phyloP scores from a whole-genome alignment of 768 basidiomycete species.

The Ramaria rubella region DNA sequence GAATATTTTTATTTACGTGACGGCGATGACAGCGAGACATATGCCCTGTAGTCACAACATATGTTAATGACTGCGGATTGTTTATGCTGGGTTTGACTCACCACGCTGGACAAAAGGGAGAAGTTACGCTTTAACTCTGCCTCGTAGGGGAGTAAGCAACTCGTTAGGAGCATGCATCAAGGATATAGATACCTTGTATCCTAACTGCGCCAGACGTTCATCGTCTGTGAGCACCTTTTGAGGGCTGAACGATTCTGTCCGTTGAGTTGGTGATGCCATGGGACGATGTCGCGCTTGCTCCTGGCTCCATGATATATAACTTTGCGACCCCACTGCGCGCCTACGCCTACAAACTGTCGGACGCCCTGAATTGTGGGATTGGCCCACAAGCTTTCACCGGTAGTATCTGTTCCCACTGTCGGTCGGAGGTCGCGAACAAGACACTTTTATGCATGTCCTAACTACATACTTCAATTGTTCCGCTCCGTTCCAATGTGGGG shows the following conservation, averaged over 20 bases:
- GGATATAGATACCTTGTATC: background rate
- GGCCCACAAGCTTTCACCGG: no score
- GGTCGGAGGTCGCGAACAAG: no score
- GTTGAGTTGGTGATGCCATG: background rate
- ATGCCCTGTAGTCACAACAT: background rate
- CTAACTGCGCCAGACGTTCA: background rate
- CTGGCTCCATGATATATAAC: no score
- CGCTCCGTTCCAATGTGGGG: no score
- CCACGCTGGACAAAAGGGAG: background rate
- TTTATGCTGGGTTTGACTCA: background rate
- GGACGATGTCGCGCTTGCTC: no score
- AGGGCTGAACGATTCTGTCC: background rate
- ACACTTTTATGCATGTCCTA: no score
- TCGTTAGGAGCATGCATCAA: background rate
- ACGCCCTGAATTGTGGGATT: no score
- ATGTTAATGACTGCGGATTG: background rate
- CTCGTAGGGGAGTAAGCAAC: background rate
- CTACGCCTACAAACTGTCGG: no score
- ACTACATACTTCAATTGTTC: no score
- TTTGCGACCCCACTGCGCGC: no score
- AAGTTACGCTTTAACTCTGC: background rate
- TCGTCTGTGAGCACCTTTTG: background rate
- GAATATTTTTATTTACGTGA: no score
- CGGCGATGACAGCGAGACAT: background rate
- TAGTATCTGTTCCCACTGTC: no score